phyloP scores from a whole-genome alignment of 2,329 filamentous ascomycete species.

The Pyricularia grisea region DNA sequence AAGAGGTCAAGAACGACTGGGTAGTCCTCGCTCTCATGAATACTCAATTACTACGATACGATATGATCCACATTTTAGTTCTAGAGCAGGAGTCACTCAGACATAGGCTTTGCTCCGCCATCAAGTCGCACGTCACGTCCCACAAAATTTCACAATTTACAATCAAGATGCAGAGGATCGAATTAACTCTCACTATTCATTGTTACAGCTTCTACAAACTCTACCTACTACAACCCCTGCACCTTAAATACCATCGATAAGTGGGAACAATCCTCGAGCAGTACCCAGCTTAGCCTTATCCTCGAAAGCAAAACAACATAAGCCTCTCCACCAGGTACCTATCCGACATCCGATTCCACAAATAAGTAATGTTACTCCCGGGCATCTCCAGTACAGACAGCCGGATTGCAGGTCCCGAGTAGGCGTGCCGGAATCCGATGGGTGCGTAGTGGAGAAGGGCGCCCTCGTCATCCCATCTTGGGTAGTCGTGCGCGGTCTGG shows the following conservation, averaged over 20 bases:
- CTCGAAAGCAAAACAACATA: slow-evolving; percentile 30
- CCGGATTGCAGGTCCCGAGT: slow-evolving; percentile 27
- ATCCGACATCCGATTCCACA: slow-evolving; percentile 31
- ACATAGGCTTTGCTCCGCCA: neutral
- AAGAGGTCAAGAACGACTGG: too few relatives aligned
- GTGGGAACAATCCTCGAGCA: slow-evolving; percentile 29
- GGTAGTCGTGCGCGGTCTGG: slow-evolving; percentile 42
- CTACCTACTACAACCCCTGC: too few relatives aligned
- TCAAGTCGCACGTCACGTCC: neutral
- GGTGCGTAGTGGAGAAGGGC: slow-evolving; percentile 40
- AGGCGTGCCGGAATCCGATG: slow-evolving; percentile 31
- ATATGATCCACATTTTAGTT: too few relatives aligned
- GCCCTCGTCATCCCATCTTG: slow-evolving; percentile 37
- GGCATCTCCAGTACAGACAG: slow-evolving; percentile 19
- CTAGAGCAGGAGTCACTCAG: neutral
- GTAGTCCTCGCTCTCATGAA: too few relatives aligned
- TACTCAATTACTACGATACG: neutral
- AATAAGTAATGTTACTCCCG: slow-evolving; percentile 26
- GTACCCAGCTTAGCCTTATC: slow-evolving; percentile 28
- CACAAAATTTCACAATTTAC: neutral
- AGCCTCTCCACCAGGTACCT: slow-evolving; percentile 29
- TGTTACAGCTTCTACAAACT: too few relatives aligned
- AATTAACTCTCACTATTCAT: neutral
- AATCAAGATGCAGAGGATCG: neutral
- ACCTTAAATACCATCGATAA: slow-evolving; percentile 9